These are phyloP conservation scores for Straminergon stramineum DNA, from an alignment of 225 moss, liverwort and hornwort species.

Conservation along the genomic window DNA sequence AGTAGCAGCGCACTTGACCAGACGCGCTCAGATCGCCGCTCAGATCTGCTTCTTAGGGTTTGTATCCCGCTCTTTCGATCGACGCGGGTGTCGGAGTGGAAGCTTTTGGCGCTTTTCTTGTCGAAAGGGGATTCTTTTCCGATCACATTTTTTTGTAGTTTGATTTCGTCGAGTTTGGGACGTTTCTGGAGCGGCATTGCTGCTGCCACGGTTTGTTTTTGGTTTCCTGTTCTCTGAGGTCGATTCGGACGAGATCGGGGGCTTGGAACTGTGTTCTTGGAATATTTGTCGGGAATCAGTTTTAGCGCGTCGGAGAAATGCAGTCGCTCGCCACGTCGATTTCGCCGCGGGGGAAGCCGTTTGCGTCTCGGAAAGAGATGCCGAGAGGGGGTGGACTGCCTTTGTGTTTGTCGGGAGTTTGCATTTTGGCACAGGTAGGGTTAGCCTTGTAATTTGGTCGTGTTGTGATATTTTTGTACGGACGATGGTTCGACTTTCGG, in stretches of 20 bases:
- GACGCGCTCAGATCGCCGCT: background rate
- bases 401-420: conserved; percentile 38
- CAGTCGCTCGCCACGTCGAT: conserved; percentile 23
- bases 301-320: conserved; percentile 1
- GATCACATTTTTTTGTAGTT: background rate
- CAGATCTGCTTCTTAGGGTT: conserved; percentile 2
- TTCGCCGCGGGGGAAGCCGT: conserved; percentile 19
- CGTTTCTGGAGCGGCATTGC: background rate
- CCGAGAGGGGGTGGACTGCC: conserved; percentile 35
- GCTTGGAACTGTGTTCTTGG: background rate
- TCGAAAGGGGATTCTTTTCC: background rate
- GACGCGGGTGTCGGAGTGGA: background rate
- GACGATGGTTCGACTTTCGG: background rate
- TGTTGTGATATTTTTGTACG: background rate
- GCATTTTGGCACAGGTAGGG: conserved; percentile 36
- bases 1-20: background rate
- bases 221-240: background rate
- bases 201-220: background rate
- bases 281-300: background rate
- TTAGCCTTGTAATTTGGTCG: background rate
- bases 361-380: conserved; percentile 17
- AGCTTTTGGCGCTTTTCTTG: background rate
- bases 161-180: background rate
- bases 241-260: background rate
- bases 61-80: background rate